Evolutionary conservation across 208 protist species (phyloP), one percentile per base, ranked within the genome.

Genomic region (Wallacemonas sp.): DNA sequence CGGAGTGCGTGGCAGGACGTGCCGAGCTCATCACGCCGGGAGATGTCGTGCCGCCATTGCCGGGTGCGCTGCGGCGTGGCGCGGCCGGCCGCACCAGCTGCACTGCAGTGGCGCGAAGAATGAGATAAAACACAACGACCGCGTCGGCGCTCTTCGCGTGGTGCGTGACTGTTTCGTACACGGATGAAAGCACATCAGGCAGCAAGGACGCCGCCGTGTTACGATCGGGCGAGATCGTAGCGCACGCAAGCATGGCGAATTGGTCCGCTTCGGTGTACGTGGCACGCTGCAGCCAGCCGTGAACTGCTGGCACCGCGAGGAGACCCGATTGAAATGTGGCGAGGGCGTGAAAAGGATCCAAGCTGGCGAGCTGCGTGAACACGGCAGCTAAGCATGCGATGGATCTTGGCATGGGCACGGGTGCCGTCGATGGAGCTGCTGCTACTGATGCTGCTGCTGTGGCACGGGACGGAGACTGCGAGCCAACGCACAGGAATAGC

Each of bases 311-410:
- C 33, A 63, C 17, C 11, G 55, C 63, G 17, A 88, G 61, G 15
- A 88, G 53, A 42, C 73, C 69, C 38, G 58, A 36, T 22, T 42
- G 38, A 21, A 77, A 78, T 14, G 58, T 31, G 6, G 66, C 58
- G 39, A 84, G 47, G 21, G 87, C 77, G 54, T 71, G 41, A 75
- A 78, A 68, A 2, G 66, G 45, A 69, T 91, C 74, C 1, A 66
- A 39, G 46, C 80, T 80, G n/a, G 77, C 75, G n/a, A 90, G 72
- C 33, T 74, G 75, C 22, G 76, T 60, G 17, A 93, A 59, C 17
- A 93, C 28, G 0, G 73, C 41, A 0, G 79, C 28, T 15, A 82
- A 39, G 56, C 87, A 84, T 5, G 58, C 46, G 31, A 83, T 53
- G 8, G 61, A 73, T 17, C 74, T 49, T 21, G 34, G 22, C 68